Conservation (phyloP, 345 rosid genomes). For the Bruguiera gymnorhiza region DNA sequence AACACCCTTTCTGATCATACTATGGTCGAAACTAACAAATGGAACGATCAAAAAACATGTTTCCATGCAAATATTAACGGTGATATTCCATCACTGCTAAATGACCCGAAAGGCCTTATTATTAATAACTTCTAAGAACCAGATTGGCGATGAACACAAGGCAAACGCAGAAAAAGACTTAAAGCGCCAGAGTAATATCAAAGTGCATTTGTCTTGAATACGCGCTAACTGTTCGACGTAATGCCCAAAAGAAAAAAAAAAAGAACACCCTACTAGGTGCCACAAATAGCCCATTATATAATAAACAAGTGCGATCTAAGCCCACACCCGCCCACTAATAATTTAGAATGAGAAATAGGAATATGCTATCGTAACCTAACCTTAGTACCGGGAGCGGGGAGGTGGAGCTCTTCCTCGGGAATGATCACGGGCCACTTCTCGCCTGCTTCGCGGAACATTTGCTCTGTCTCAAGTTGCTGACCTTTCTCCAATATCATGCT, state of each 20-base stretch:
- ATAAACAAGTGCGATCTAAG: not conserved
- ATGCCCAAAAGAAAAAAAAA: not conserved
- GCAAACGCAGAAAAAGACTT: no score
- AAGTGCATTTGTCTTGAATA: not conserved
- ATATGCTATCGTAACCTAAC: conserved; percentile 24
- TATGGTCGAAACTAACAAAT: no score
- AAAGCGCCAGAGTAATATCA: no score
- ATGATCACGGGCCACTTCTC: conserved; percentile 86
- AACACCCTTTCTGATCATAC: no score
- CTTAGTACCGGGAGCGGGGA: conserved; percentile 71
- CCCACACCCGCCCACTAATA: not conserved
- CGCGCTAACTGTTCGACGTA: not conserved
- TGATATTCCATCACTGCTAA: no score
- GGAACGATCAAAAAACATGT: no score
- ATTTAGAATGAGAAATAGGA: not conserved
- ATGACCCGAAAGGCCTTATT: no score
- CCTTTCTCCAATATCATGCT: conserved; percentile 82
- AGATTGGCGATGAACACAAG: no score
- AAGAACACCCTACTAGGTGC: no score
- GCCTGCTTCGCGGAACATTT: conserved; percentile 89
- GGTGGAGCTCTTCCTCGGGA: conserved; percentile 70
- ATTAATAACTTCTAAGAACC: no score
- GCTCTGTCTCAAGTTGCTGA: conserved; percentile 75
- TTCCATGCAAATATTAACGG: no score
- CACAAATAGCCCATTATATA: no score